Evolutionary conservation across 441 rosid genomes (phyloP), one percentile per base, ranked within the genome.

Genomic region (Arabidopsis hybrid): DNA sequence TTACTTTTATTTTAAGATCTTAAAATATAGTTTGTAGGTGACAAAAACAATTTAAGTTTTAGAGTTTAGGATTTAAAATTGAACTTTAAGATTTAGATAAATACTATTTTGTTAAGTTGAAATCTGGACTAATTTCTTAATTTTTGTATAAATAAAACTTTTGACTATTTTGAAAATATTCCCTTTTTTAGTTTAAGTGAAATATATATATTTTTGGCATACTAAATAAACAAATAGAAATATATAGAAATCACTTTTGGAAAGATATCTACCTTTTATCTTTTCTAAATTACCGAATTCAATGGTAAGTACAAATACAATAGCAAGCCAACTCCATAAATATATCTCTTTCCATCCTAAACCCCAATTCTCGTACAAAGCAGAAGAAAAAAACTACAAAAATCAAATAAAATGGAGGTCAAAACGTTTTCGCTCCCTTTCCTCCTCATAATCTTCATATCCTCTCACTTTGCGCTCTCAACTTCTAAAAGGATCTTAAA

Each of bases 401-500:
- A 29, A 18, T n/a, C n/a, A n/a, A 35, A 18, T 0, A 31, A 35
- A 43, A 76, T 69, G 76, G 49, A 64, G 8, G 7, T 59, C 1
- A 76, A 47, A 57, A 32, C 47, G 26, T 57, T 7, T 64, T 14
- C 5, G 65, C 49, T 73, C 26, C 1, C n/a, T 17, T 8, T 69
- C 51, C 0, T 69, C 32, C 61, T 76, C 56, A 18, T 39, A 6
- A 5, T 70, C 49, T 65, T 65, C 63, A 10, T 63, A 17, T 55
- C 43, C 4, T 76, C 55, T 31, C 56, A 57, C 7, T 21, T 69
- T 18, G 46, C 38, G 6, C 11, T 6, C 50, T 45, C 62, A 70
- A 29, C 50, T 70, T 57, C 62, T 49, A 49, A 43, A 70, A 57
- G 67, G n/a, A 40, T 49, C 61, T 2, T 65, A 14, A 58, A 50